Base-by-base conservation (phyloP, 345 rosid genomes). In the Raphanus sativus region DNA sequence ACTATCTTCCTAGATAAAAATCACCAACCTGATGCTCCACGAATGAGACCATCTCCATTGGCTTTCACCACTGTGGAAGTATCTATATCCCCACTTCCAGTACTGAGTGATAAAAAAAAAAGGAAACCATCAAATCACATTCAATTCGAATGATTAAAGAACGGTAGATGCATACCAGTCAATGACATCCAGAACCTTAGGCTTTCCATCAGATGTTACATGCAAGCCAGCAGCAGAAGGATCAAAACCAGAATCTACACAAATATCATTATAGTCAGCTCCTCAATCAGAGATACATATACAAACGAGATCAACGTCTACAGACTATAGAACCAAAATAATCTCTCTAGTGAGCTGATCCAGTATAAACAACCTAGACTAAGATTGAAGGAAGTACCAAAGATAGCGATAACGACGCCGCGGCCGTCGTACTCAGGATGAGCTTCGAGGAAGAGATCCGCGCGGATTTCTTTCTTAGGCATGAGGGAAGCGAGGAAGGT, bases 71-170 rank as follows among this genome's bases (percentile, higher is more conserved):
- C 91, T 50, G 86, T 89, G 3, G 99, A 92, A 10, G 93, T 89
- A 79, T 91, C 98, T 76, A 92, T 75, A 80, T 95, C 99, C 62
- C 99, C 99, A 85, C 98, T 89, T 59, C 99, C 99, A 34, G 99
- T 89, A 62, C 99, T 95, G 84, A 61, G 78, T 65, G 5, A 61
- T 76, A 33, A 61, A 60, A 59, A 42, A 70, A 59, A 62, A 26
- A 55, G 12, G 38, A 62, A 6, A 63, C 13, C 65, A 52, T 56
- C 45, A 55, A 9, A 38, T 50, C 60, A 69, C 4, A 30, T 13
- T 66, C 59, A 71, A 71, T 25, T 50, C 4, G 5, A 66, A 62
- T n/a, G 8, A 78, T 26, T 56, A 42, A 68, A 36, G 21, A 61
- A 71, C 45, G 36, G 24, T 8, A 48, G n/a, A 5, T 17, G 62